Evolutionary conservation across 2,329 filamentous ascomycete genomes (phyloP), one percentile per base, ranked within the genome.

Genomic region (Onygenales sp.): DNA sequence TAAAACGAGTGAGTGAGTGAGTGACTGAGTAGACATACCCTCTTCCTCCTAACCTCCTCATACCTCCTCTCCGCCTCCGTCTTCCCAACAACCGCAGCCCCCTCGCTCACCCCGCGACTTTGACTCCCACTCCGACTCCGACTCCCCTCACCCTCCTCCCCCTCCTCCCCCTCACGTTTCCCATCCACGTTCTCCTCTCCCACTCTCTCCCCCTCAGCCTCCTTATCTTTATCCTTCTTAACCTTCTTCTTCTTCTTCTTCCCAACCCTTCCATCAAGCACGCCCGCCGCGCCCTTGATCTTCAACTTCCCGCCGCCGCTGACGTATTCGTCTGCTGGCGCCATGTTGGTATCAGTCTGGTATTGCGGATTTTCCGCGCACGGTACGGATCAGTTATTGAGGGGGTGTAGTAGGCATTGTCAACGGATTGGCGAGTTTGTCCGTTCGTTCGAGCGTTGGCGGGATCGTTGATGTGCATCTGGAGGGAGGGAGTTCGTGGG

Each of bases 61-160:
- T 93, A 82, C 44, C 84, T 79, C 60, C 79, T 77, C 73, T 98
- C 89, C 1, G 91, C 83, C 58, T 94, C 89, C 0, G 92, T 97
- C 77, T 95, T 95, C 56, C 72, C 70, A 67, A 69, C 52, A 66
- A 62, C 53, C 57, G 63, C 68, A 6, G 56, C 55, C 7, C 63
- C 65, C 41, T 68, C 64, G 14, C 51, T 51, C 5, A 45, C 54
- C 27, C 52, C 53, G 33, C 47, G 27, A 47, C 57, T 57, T 38
- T n/a, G 31, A 35, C 51, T 53, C 10, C 32, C 13, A 50, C 57
- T 57, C 38, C 27, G 35, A 14, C 47, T 51, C 27, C 31, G 2
- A 21, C 43, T 21, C n/a, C 33, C 49, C 31, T 41, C 17, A 7
- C 41, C n/a, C 10, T 67, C 66, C n/a, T 64, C 64, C 17, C 63